Base-by-base conservation (phyloP, 805 yeast species). In the Zygoascus flipseniorum region DNA sequence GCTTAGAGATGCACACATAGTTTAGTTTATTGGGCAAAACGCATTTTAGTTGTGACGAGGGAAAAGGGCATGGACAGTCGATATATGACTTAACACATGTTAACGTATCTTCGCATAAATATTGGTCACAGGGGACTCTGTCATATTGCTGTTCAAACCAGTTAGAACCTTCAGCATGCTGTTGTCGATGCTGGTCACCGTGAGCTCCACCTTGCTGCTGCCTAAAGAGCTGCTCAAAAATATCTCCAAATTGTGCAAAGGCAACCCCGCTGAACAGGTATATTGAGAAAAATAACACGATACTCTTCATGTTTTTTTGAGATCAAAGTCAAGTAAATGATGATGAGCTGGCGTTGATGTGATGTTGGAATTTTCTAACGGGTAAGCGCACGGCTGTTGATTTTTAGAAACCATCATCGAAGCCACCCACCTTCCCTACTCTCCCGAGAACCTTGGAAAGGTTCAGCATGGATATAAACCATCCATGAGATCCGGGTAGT, bases 51-150 rank as follows among this genome's bases (percentile, higher is more conserved):
- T 92, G 96, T 0, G 95, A 83, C 54, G 82, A 80, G 1, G 96
- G 93, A 64, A 81, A 92, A 2, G 88, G 89, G 66, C 99, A 93
- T 1, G 97, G 96, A 66, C 99, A 93, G 50, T 83, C 86, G 8
- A 75, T 60, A 0, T 88, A 80, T 1, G 69, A 62, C 1, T 76
- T 74, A 0, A 88, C 99, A 71, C 99, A 93, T 9, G 74, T 74
- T 43, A 82, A 73, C 0, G 97, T 88, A 60, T 83, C 95, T 2
- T 88, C 88, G 65, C 99, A 93, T 37, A 92, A 69, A 65, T 83
- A 92, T 5, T 72, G 72, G 9, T 70, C 68, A 64, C 99, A 93
- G 2, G 48, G 16, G 26, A 46, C 64, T 35, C 47, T 41, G 28
- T 61, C 62, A 49, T 60, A 62, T 39, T 54, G 51, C 23, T 55